Base-by-base conservation (phyloP, 257 asterid species). In the Rubia yunnanensis region DNA sequence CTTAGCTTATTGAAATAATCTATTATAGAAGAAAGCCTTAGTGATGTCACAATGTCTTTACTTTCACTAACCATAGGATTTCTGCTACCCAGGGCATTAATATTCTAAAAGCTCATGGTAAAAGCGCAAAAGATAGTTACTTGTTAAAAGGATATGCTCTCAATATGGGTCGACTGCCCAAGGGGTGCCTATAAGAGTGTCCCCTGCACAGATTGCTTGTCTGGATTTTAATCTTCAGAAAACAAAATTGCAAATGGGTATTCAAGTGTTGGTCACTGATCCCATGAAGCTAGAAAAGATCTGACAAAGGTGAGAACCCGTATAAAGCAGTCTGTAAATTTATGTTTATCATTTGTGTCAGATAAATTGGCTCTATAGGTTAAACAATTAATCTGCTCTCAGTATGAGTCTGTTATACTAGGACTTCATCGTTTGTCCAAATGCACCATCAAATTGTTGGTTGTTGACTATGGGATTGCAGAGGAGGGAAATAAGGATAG, bases 221-320 rank as follows among this genome's bases (percentile, higher is more conserved):
- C 97, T 90, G 18, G 97, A 90, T 74, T 88, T 90, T 70, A 90
- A 90, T 80, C 96, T 90, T 77, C 97, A 90, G 39, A 90, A 77
- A 82, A 84, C 95, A 9, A 90, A 90, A 80, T 84, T 90, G 97
- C 97, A 87, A 80, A 84, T 87, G 94, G 97, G 97, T 17, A 81
- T 90, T 69, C 97, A 90, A 83, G 96, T 90, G 65, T 79, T 90
- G 39, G 96, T 90, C 72, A 82, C 80, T 69, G 97, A 90, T 75
- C 97, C 97, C 27, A 72, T 95, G 74, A 96, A 90, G 86, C 86
- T 90, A 78, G 97, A 90, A 69, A 90, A 85, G 85, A 90, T 90
- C 30, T n/a, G n/a, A n/a, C n/a, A n/a, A n/a, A n/a, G n/a, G n/a
- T n/a, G n/a, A n/a, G n/a, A n/a, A n/a, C n/a, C 13, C 26, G n/a